Conservation (phyloP, 2,329 filamentous ascomycete species). For the Westerdykella aurantiaca region DNA sequence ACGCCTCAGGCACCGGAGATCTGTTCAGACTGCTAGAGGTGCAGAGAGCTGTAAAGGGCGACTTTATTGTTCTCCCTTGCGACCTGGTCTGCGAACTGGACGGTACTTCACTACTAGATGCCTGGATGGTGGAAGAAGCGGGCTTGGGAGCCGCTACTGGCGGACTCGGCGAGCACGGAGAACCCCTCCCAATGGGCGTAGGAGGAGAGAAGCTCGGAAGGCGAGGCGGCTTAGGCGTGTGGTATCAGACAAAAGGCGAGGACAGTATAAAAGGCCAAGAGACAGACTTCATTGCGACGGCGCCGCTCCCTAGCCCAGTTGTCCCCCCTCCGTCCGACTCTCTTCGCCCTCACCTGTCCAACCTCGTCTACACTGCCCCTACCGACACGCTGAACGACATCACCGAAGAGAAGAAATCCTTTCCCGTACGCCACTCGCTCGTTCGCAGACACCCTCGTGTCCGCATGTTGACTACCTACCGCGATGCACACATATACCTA, state of each 20-base stretch:
- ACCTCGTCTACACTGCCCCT: conserved; percentile 77
- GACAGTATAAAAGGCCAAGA: conserved; percentile 81
- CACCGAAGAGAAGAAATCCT: conserved; percentile 65
- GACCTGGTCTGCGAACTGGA: conserved; percentile 88
- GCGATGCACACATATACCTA: conserved; percentile 92
- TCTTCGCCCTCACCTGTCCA: conserved; percentile 63
- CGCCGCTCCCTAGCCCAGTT: conserved; percentile 56
- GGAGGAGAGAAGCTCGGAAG: conserved; percentile 54
- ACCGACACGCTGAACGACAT: conserved; percentile 85
- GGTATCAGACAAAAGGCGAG: conserved; percentile 79
- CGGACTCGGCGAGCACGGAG: conserved; percentile 40
- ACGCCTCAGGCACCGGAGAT: conserved; percentile 84
- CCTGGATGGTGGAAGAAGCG: conserved; percentile 83
- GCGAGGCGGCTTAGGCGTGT: conserved; percentile 80
- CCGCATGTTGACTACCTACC: conserved; percentile 74
- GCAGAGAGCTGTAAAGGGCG: conserved; percentile 67
- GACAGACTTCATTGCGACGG: conserved; percentile 82
- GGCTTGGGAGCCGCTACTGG: conserved; percentile 58
- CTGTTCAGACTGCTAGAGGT: conserved; percentile 81
- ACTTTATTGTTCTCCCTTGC: conserved; percentile 89
- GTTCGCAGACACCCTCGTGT: conserved; percentile 69
- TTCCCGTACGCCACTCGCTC: conserved; percentile 70
- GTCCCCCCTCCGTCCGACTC: conserved; percentile 59
- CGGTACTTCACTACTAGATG: conserved; percentile 74
- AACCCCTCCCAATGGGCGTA: conserved; percentile 41